Percentiles rank a stretch among this genome's conserved stretches.
These are phyloP conservation scores for Ceriops decandra DNA, from an alignment of 345 rosid species.

Conservation along the genomic window DNA sequence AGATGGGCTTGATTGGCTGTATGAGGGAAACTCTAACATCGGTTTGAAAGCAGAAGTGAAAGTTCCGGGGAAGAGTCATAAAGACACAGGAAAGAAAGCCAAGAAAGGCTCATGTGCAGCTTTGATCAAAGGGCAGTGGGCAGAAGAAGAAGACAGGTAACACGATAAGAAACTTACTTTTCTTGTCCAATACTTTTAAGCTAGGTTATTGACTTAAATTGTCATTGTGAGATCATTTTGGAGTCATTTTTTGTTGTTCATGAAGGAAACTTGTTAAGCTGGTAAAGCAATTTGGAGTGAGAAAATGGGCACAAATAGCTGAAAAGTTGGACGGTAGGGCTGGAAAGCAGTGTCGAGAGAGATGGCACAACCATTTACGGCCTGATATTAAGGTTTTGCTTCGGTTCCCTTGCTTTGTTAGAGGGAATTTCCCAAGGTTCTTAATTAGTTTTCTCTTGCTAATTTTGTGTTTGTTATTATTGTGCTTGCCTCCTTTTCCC, in stretches of 20 bases:
- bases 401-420: not conserved
- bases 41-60: slow-evolving; percentile 20
- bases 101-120: slow-evolving; percentile 43
- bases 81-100: slow-evolving; percentile 33
- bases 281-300: slow-evolving; percentile 79
- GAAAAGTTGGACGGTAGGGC: slow-evolving; percentile 74
- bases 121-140: slow-evolving; percentile 96
- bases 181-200: not conserved
- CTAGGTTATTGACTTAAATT: no score
- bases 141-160: slow-evolving; percentile 86
- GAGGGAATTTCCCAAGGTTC: no score
- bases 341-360: slow-evolving; percentile 94
- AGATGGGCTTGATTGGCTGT: slow-evolving; percentile 16
- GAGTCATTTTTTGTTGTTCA: not conserved
- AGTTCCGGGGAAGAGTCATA: slow-evolving; percentile 18
- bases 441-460: no score
- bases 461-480: no score
- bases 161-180: not conserved
- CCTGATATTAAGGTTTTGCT: slow-evolving; percentile 73
- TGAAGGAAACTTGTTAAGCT: slow-evolving; percentile 64
- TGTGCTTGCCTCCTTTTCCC: no score
- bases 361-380: slow-evolving; percentile 99
- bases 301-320: slow-evolving; percentile 90
- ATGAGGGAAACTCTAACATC: slow-evolving; percentile 29
- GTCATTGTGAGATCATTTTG: no score